Evolutionary conservation across 805 yeast genomes (phyloP).

Genomic region (Saturnispora silvae): DNA sequence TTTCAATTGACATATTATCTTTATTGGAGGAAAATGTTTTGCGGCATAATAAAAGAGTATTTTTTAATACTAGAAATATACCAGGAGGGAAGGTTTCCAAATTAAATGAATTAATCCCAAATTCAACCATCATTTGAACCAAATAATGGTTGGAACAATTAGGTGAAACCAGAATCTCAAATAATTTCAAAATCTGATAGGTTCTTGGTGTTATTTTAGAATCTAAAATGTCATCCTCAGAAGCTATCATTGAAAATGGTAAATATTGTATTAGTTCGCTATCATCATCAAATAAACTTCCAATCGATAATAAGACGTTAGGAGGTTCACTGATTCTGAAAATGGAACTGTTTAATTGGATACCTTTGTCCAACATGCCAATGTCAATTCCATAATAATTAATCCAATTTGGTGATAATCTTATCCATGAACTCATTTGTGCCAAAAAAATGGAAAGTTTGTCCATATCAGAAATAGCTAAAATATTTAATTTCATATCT

Average conservation of each 20-base stretch:
- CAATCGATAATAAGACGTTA: slow-evolving; percentile 42
- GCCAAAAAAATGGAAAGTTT: slow-evolving; percentile 46
- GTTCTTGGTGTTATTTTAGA: slow-evolving; percentile 57
- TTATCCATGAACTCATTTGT: slow-evolving; percentile 55
- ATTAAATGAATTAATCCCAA: slow-evolving; percentile 38
- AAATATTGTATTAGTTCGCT: slow-evolving; percentile 43
- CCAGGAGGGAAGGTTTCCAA: slow-evolving; percentile 71
- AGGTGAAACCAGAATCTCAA: slow-evolving; percentile 51
- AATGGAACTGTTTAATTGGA: slow-evolving; percentile 31
- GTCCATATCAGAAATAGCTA: slow-evolving; percentile 27
- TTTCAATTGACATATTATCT: slow-evolving; percentile 27
- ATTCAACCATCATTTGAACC: slow-evolving; percentile 50
- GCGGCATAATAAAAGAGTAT: slow-evolving; percentile 44
- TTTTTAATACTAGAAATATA: slow-evolving; percentile 54
- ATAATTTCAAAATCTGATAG: slow-evolving; percentile 43
- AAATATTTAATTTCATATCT: slow-evolving; percentile 52
- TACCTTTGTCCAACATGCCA: slow-evolving; percentile 27
- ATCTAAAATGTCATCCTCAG: slow-evolving; percentile 51
- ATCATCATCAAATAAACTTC: slow-evolving; percentile 32
- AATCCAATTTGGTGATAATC: slow-evolving; percentile 64
- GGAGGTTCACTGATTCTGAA: slow-evolving; percentile 51
- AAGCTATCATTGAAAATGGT: slow-evolving; percentile 57
- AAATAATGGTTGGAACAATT: slow-evolving; percentile 42
- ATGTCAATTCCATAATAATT: slow-evolving; percentile 37
- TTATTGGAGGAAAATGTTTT: slow-evolving; percentile 39